Base-by-base conservation (phyloP, 2,329 filamentous ascomycete genomes). In the Coleophoma cylindrospora region DNA sequence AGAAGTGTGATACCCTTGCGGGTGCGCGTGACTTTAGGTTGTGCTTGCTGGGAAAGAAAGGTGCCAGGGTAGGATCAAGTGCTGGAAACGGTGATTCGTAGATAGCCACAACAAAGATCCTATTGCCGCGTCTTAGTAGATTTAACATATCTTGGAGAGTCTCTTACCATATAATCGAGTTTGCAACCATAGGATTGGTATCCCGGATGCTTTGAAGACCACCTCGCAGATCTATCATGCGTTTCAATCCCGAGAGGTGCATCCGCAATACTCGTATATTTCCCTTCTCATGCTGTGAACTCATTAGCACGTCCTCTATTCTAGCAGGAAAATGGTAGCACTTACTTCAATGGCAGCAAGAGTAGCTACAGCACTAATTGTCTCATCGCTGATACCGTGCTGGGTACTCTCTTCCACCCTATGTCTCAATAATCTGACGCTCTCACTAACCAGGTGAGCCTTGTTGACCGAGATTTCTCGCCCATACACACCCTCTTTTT, bases 311-410 rank as follows among this genome's bases (percentile, higher is more conserved):
- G 8, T 14, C 27, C 37, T 4, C 13, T 17, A 19, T 19, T 4
- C 38, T 17, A 19, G 19, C 38, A 36, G 21, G 19, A 40, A 4
- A 21, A 19, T 2, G 14, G 15, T 17, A 17, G 19, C 19, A 40
- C 21, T 34, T 48, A 56, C 54, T 44, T 56, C 51, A 36, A 52
- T 52, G 13, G 43, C 50, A 43, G 54, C 49, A 34, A 54, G 50
- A n/a, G 48, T 52, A 17, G 52, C 51, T 3, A 56, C 54, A 8
- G 51, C 48, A 48, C 54, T 52, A 21, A 56, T 54, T 3, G 49
- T 56, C 21, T 49, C 21, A 50, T 56, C 54, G 11, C 40, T 44
- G 1, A 52, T 34, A 11, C 47, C 45, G 9, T 17, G 15, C 17
- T 14, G 27, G 6, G 27, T 27, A 27, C 27, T 27, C 27, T 48